Evolutionary conservation across 768 basidiomycete species (phyloP), one percentile per base, ranked within the genome.

Genomic region (Chalciporus pseudorubinellus): DNA sequence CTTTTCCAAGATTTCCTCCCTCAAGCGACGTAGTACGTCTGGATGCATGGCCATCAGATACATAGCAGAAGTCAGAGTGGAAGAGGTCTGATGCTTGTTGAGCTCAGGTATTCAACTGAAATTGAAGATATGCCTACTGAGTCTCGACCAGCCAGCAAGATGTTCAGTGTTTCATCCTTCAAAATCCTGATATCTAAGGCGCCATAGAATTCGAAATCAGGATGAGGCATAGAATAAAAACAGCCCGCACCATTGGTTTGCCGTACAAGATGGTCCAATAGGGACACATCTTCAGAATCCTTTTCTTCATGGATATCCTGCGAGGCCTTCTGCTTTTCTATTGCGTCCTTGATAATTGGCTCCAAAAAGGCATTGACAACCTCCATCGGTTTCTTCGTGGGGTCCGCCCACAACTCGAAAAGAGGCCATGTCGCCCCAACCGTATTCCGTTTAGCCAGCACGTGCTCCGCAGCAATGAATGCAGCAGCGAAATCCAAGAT

Each of bases 21-120:
- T 72, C n/a, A 79, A 59, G 5, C 68, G 64, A 14, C 21, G 46
- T 19, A 76, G 56, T n/a, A 78, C 65, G 0, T 69, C 53, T 3
- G 77, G 78, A 56, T 81, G 69, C 60, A 72, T 66, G 20, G 77
- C 65, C 33, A 82, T 70, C 55, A 75, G 65, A 61, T 81, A 81
- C 2, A 75, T 57, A 3, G 68, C 66, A 47, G 72, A 78, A 3
- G 72, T 79, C 42, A 81, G 60, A 1, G 70, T 71, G 24, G 69
- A 69, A 8, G 77, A 73, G 19, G 76, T 78, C 77, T 77, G 24
- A 9, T 7, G 26, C 43, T n/a, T 6, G 41, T 57, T 39, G 48
- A 44, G 33, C n/a, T 20, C 21, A 24, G 18, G 19, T 16, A 26
- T 5, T n/a, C 21, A 14, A 36, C 18, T 19, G 14, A 40, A 38